Evolutionary conservation across 2,329 filamentous ascomycete genomes (phyloP), one percentile per base, ranked within the genome.

Genomic region (Ascochyta viciae-villosae): DNA sequence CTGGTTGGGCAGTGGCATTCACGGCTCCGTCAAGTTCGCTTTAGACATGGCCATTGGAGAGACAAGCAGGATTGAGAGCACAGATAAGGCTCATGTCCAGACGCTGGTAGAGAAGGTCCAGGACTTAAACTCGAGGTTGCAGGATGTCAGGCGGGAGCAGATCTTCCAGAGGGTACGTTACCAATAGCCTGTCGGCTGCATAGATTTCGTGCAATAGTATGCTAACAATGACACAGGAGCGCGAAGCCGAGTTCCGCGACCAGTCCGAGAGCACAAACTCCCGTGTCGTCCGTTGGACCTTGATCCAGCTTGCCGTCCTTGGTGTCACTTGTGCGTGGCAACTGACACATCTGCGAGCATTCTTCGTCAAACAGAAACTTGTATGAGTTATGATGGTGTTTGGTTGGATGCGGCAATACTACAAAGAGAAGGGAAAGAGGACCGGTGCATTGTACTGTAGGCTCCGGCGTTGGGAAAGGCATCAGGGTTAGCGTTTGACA

Each of bases 311-410:
- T 58, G 84, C 87, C 48, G 87, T 98, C 34, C 83, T 99, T 50
- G 91, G 88, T 51, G 83, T 89, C 52, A 96, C 95, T 31, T 99
- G 95, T 80, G 91, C 92, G 59, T 99, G 95, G 95, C 95, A 99
- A 78, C 83, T 99, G 42, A 96, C 92, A 50, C 94, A 99, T 79
- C 85, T 99, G 69, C 86, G 95, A 67, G 90, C 91, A 42, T 99
- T 99, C 85, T 99, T 99, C 82, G 99, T 99, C 83, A 99, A 99
- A 85, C 94, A 98, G 83, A 99, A 99, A 85, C 87, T 99, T 76
- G 98, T 95, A 57, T 99, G 86, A 78, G 46, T 39, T 34, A 43
- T 42, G 49, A 33, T 15, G 24, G 15, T 15, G 19, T n/a, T 27
- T 19, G 29, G n/a, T 27, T 45, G 47, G 19, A 39, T 29, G 35